A percentile compares a stretch with the other conserved stretches of the same genome.
Evolutionary conservation across 305 asterid genomes (phyloP).

Genomic region (Petunia hybrid): DNA sequence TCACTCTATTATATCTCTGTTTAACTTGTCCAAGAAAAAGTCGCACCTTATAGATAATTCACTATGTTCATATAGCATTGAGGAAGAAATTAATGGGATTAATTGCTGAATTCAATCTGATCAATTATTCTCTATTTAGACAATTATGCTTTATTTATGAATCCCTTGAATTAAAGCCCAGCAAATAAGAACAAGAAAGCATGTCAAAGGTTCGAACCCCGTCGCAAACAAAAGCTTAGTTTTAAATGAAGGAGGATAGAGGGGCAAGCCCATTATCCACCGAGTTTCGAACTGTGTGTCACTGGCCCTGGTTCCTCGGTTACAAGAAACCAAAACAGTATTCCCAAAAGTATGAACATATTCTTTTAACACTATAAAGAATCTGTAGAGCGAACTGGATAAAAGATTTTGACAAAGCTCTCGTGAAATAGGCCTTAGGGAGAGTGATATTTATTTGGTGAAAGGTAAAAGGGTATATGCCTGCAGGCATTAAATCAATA

Average conservation of each 20-base stretch:
- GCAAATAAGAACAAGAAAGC: neutral
- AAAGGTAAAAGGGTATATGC: neutral
- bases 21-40: slow-evolving; percentile 8
- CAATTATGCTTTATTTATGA: slow-evolving; percentile 8
- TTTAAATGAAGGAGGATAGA: too few species aligned
- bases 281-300: too few species aligned
- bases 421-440: slow-evolving; percentile 4
- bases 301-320: too few species aligned
- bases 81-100: slow-evolving; percentile 21
- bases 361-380: neutral
- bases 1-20: neutral
- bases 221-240: too few species aligned
- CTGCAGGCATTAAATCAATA: neutral
- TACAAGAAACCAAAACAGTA: too few species aligned
- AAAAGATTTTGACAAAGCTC: neutral
- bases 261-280: too few species aligned
- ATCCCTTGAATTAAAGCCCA: neutral
- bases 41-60: slow-evolving; percentile 18
- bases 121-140: slow-evolving; percentile 1
- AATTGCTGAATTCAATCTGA: neutral
- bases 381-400: neutral
- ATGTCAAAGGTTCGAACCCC: neutral
- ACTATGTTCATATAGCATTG: neutral
- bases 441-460: neutral
- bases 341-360: neutral